Conservation (phyloP, 1,139 yeast species). For the Chernovozyma aurita region DNA sequence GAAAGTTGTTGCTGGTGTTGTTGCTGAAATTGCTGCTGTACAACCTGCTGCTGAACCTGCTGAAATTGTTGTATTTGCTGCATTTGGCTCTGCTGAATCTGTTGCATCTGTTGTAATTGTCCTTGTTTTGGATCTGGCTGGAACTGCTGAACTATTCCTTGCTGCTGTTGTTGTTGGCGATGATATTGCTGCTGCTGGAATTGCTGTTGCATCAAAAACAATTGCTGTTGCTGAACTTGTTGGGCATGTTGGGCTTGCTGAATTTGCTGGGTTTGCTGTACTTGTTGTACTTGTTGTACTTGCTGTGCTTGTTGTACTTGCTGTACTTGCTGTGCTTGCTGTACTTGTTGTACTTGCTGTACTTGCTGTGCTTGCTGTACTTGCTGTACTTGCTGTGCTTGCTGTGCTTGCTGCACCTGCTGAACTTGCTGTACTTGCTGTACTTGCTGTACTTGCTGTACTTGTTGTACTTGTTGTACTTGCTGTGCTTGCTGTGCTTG, state of each 20-base stretch:
- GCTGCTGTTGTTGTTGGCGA: background rate
- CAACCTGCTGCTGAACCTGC: constrained; percentile 7
- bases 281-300: no score
- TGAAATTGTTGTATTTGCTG: constrained; percentile 7
- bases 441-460: background rate
- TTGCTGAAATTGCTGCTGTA: constrained; percentile 2
- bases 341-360: constrained; percentile 4
- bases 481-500: constrained; percentile 7
- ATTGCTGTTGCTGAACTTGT: background rate
- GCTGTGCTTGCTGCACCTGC: background rate
- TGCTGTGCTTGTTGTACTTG: constrained; percentile 4
- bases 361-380: constrained; percentile 3
- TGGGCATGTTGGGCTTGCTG: background rate
- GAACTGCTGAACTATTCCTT: no score
- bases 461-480: constrained; percentile 1
- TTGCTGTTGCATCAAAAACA: background rate
- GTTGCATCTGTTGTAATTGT: constrained; percentile 5
- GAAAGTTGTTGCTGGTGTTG: constrained; percentile 10
- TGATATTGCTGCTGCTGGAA: background rate
- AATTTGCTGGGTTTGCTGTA: constrained; percentile 7
- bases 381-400: background rate
- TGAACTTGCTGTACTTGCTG: background rate
- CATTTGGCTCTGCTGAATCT: constrained; percentile 1
- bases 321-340: constrained; percentile 8
- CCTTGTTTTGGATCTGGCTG: no score